Conservation (phyloP, 331 rosid genomes). For the Quercus phellos region DNA sequence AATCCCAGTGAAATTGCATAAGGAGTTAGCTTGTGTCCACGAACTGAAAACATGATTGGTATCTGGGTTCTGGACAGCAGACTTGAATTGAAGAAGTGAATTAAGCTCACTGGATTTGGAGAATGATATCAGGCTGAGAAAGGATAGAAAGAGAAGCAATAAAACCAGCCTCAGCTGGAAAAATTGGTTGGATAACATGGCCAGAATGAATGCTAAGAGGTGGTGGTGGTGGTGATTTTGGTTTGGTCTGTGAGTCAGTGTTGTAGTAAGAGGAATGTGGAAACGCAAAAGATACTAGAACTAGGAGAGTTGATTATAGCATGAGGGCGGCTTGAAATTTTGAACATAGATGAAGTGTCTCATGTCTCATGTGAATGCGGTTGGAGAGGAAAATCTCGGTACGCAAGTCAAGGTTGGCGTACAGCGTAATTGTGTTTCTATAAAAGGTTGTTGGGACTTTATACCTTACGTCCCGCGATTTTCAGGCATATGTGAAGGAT, state of each 20-base stretch:
- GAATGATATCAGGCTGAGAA: slow-evolving; percentile 25
- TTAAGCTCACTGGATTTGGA: slow-evolving; percentile 45
- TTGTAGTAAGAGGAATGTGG: neutral
- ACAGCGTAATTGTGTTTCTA: too few species aligned
- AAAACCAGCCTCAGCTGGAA: slow-evolving; percentile 18
- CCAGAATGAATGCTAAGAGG: neutral
- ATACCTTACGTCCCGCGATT: too few species aligned
- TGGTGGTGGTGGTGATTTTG: neutral
- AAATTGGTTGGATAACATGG: slow-evolving; percentile 33
- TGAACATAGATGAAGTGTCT: neutral
- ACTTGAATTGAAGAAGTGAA: slow-evolving; percentile 42
- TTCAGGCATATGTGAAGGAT: too few species aligned
- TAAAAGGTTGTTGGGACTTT: too few species aligned
- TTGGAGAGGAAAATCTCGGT: neutral
- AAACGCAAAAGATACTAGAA: neutral
- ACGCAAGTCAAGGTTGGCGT: slow-evolving; percentile 7
- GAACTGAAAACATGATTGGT: slow-evolving; percentile 37
- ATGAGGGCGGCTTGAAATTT: slow-evolving; percentile 11
- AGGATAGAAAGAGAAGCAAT: slow-evolving; percentile 27
- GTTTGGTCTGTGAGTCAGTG: neutral
- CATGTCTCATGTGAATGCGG: neutral
- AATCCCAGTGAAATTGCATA: slow-evolving; percentile 60
- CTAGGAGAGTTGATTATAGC: neutral
- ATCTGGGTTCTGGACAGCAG: slow-evolving; percentile 41
- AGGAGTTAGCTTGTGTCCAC: slow-evolving; percentile 35